A percentile compares a stretch with the other conserved stretches of the same genome.
Evolutionary conservation across 2,329 filamentous ascomycete genomes (phyloP).

Genomic region (Coniella lustricola): DNA sequence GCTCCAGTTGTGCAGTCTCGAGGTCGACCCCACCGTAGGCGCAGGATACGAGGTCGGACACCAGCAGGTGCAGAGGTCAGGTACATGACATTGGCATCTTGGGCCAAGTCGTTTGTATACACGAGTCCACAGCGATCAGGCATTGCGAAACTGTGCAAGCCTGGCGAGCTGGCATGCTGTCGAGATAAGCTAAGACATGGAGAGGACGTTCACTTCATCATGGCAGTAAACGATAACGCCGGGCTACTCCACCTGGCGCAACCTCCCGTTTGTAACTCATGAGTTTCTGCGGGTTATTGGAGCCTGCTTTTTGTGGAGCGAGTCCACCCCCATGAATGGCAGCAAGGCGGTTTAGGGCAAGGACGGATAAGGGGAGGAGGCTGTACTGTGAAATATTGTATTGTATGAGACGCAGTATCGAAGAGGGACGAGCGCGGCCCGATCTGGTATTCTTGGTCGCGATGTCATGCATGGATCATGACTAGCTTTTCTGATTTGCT

Average conservation of each 20-base stretch:
- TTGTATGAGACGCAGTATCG: no score
- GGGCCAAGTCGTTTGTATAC: no score
- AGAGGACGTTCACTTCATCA: no score
- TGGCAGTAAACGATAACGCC: not conserved
- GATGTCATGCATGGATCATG: no score
- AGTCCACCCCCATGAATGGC: not conserved
- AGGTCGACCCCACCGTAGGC: not conserved
- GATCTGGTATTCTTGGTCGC: no score
- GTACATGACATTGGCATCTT: no score
- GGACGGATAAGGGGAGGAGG: not conserved
- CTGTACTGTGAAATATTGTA: no score
- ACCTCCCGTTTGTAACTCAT: not conserved
- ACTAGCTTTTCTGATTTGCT: no score
- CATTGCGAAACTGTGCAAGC: no score
- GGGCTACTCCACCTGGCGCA: not conserved
- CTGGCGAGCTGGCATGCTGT: not conserved
- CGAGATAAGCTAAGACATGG: not conserved
- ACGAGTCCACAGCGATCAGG: no score
- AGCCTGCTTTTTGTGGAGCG: not conserved
- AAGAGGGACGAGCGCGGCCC: no score
- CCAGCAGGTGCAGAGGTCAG: not conserved
- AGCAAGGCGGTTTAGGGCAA: not conserved
- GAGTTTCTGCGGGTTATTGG: not conserved
- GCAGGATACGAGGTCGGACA: not conserved
- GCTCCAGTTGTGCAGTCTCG: not conserved